A percentile compares a stretch with the other conserved stretches of the same genome.
Conservation (phyloP, 2,329 filamentous ascomycete species). For the Aspergillus fructus region DNA sequence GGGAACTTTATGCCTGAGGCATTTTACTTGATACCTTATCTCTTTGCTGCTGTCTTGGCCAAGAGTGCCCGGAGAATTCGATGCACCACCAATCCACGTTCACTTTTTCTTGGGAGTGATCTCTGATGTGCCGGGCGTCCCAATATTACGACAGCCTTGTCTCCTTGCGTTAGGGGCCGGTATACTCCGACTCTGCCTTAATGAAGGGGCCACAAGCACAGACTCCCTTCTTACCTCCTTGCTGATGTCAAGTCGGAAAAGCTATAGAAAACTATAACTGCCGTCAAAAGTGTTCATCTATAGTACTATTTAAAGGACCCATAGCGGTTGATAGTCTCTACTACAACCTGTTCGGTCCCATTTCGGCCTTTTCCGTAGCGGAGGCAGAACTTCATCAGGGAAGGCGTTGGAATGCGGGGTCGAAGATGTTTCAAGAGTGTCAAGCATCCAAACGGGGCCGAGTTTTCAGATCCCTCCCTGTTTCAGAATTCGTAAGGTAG, state of each 20-base stretch:
- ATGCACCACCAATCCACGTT: neutral
- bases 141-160: neutral
- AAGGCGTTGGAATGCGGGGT: slow-evolving; percentile 21
- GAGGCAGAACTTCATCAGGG: too few species aligned
- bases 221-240: neutral
- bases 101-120: neutral
- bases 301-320: too few species aligned
- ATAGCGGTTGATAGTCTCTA: too few species aligned
- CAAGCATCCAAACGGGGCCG: slow-evolving; percentile 12
- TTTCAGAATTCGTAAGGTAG: slow-evolving; percentile 13
- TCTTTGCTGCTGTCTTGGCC: neutral
- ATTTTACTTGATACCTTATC: neutral
- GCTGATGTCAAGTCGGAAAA: neutral
- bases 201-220: neutral
- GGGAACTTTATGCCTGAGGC: neutral
- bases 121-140: neutral
- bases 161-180: neutral
- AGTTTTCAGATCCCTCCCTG: slow-evolving; percentile 12
- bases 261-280: too few species aligned
- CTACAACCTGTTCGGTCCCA: too few species aligned
- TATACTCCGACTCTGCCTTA: neutral
- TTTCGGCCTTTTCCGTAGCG: too few species aligned
- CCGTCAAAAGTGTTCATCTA: neutral
- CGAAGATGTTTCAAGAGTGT: slow-evolving; percentile 18
- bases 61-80: neutral